Evolutionary conservation across 2,329 filamentous ascomycete genomes (phyloP).

Genomic region (Acrodontium crateriforme): DNA sequence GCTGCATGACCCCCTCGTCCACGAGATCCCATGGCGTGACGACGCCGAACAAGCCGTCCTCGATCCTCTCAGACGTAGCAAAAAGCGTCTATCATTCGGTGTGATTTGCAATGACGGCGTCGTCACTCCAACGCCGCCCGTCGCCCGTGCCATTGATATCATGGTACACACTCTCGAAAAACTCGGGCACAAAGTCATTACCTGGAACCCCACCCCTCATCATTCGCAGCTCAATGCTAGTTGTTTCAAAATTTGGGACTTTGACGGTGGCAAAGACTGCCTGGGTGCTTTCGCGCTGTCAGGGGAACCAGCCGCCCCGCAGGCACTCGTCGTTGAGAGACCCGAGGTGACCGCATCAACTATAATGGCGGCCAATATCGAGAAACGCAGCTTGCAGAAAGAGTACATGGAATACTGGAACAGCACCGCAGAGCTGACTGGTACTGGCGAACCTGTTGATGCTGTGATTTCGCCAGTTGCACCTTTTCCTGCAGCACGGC

Average conservation of each 20-base stretch:
- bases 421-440: constrained; percentile 35
- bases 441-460: constrained; percentile 37
- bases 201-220: constrained; percentile 41
- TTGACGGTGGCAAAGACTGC: constrained; percentile 39
- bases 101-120: constrained; percentile 39
- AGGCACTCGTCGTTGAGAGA: constrained; percentile 27
- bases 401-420: constrained; percentile 53
- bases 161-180: constrained; percentile 36
- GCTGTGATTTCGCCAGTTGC: constrained; percentile 38
- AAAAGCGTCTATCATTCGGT: constrained; percentile 37
- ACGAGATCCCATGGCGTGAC: constrained; percentile 52
- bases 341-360: constrained; percentile 28
- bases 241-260: constrained; percentile 26
- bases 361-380: constrained; percentile 37
- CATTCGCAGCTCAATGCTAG: constrained; percentile 28
- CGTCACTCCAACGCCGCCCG: constrained; percentile 42
- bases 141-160: constrained; percentile 39
- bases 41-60: constrained; percentile 28
- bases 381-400: constrained; percentile 42
- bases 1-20: constrained; percentile 50
- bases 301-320: constrained; percentile 38
- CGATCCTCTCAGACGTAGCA: constrained; percentile 13
- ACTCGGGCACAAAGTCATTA: constrained; percentile 44
- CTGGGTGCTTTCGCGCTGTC: constrained; percentile 38
- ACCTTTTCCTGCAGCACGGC: constrained; percentile 36